Base-by-base conservation (phyloP, 192 early-diverging fungal genomes). In the Cladochytrium replicatum region DNA sequence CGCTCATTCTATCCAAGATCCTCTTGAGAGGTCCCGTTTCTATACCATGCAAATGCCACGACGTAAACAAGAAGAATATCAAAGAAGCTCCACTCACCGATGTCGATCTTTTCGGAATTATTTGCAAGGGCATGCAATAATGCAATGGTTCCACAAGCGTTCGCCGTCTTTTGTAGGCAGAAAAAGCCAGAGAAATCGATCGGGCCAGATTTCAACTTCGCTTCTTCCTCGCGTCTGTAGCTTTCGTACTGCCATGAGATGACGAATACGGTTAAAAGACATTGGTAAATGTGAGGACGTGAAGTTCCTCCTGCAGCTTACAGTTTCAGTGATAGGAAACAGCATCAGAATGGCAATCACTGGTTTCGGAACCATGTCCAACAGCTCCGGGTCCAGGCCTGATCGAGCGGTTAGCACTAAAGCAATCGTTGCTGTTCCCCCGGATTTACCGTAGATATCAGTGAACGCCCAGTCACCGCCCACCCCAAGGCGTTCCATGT, bases 141-240 rank as follows among this genome's bases (percentile, higher is more conserved):
- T 2, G 83, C 93, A 66, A 96, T 96, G 4, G 90, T 95, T 9
- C 95, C 95, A 57, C 95, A 96, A 2, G 91, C 88, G 47, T 93
- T 96, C 30, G 68, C 49, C 37, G 92, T 95, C 1, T 90, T 93
- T 30, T 61, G 64, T 93, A 85, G 82, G 54, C 85, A 95, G 37
- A 85, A 78, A 7, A 91, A 47, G 11, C 84, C 61, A 9, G 67
- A 63, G 25, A 66, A 68, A 49, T 74, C 68, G 13, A 43, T 66
- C 50, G 76, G 75, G n/a, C 69, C 76, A 17, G 54, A 45, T 30
- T 69, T 62, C 39, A 57, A 41, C 24, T 80, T 65, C 2, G 54
- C 43, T 2, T 61, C 41, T 34, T 69, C 68, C 43, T 80, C 76
- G 41, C 69, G 49, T 29, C 73, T 46, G 48, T 61, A 73, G 23